These are phyloP conservation scores for Salicornia ramosissima DNA, from an alignment of 148 eudicot genomes.

Conservation along the genomic window DNA sequence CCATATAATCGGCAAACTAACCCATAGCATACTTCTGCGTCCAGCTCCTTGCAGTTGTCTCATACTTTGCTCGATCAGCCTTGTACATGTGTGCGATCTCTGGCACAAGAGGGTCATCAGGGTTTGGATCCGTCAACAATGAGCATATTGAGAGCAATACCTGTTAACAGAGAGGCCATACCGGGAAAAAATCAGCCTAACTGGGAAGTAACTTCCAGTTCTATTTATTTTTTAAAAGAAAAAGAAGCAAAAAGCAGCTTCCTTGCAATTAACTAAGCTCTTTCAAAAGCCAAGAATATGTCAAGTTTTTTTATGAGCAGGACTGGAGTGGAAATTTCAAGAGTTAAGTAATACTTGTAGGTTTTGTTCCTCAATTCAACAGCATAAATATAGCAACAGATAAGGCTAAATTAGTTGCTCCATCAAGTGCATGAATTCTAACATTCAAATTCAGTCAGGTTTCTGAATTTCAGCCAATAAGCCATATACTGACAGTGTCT, in stretches of 20 bases:
- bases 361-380: background rate
- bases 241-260: background rate
- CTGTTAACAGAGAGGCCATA: too few species aligned
- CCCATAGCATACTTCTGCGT: conserved; percentile 80
- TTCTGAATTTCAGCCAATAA: background rate
- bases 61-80: conserved; percentile 54
- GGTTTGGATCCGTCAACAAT: conserved; percentile 63
- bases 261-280: too few species aligned
- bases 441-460: background rate
- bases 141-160: conserved; percentile 68
- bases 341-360: background rate
- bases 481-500: background rate
- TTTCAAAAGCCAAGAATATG: too few species aligned
- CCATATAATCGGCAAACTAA: conserved; percentile 17
- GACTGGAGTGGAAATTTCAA: too few species aligned
- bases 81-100: conserved; percentile 79
- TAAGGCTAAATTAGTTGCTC: background rate
- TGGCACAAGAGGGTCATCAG: conserved; percentile 62
- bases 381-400: background rate
- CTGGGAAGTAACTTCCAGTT: conserved; percentile 2
- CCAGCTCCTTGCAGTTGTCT: conserved; percentile 71
- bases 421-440: background rate
- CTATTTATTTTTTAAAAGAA: too few species aligned
- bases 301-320: background rate
- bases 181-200: conserved; percentile 27